Conservation (phyloP, 1,284 basidiomycete species). For the Ceratobasidium sp. region DNA sequence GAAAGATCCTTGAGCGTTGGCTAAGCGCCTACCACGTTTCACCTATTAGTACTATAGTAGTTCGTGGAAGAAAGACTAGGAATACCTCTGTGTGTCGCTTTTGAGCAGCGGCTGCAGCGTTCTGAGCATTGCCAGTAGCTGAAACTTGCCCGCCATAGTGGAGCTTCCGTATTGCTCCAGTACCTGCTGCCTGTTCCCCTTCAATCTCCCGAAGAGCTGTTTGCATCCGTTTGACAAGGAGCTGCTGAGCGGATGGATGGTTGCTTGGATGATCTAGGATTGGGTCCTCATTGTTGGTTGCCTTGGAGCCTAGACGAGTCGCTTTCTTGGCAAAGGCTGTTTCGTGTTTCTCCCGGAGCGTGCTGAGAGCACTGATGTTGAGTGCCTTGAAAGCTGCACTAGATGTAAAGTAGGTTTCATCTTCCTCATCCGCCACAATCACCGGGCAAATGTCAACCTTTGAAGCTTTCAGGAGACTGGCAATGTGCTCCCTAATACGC, state of each 20-base stretch:
- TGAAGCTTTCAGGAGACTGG: too few relatives aligned
- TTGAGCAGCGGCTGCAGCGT: conserved; percentile 41
- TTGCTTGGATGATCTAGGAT: background rate
- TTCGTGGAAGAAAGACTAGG: too few relatives aligned
- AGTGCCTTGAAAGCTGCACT: too few relatives aligned
- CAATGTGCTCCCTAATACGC: too few relatives aligned
- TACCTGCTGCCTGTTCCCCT: background rate
- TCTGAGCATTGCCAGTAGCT: conserved; percentile 10
- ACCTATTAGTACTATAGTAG: too few relatives aligned
- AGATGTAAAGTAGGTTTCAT: too few relatives aligned
- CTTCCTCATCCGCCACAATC: too few relatives aligned
- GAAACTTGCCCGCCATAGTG: conserved; percentile 12
- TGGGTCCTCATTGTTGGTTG: too few relatives aligned
- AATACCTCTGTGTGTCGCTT: background rate
- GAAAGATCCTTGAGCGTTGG: too few relatives aligned
- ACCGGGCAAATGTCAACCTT: too few relatives aligned
- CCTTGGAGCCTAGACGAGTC: background rate
- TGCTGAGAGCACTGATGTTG: too few relatives aligned
- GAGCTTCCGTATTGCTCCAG: background rate
- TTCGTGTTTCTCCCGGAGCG: background rate
- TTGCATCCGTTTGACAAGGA: conserved; percentile 31
- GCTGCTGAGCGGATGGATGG: background rate
- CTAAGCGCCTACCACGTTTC: too few relatives aligned
- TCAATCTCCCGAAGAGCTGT: conserved; percentile 25
- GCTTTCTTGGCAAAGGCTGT: background rate